A percentile compares a stretch with the other conserved stretches of the same genome.
Conservation (phyloP, 2,329 filamentous ascomycete species). For the Sclerotinia subarctica region DNA sequence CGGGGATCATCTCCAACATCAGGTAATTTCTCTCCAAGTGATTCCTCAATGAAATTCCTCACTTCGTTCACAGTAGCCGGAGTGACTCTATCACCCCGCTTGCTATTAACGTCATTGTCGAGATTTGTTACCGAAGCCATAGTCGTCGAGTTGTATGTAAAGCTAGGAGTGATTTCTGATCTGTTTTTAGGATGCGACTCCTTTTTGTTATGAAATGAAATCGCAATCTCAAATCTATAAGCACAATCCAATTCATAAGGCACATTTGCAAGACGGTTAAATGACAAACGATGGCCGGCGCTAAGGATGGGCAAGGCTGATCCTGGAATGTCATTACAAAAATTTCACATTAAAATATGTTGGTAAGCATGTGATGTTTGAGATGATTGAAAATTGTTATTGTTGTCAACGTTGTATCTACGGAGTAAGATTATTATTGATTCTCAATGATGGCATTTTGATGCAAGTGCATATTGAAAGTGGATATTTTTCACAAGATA, state of each 20-base stretch:
- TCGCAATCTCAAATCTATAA: constrained; percentile 17
- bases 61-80: constrained; percentile 84
- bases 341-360: background rate
- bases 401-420: background rate
- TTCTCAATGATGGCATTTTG: too few species aligned
- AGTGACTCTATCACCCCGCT: constrained; percentile 92
- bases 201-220: constrained; percentile 18
- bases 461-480: constrained; percentile 1
- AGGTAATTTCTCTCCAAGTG: constrained; percentile 70
- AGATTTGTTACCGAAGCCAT: constrained; percentile 95
- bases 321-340: constrained; percentile 1
- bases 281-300: constrained; percentile 16
- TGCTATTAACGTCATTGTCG: constrained; percentile 89
- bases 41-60: constrained; percentile 78
- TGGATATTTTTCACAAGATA: background rate
- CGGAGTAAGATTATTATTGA: too few species aligned
- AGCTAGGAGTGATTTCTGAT: background rate
- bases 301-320: constrained; percentile 17
- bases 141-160: constrained; percentile 10
- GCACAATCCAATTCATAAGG: constrained; percentile 15
- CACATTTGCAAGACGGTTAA: constrained; percentile 9
- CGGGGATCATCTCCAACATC: constrained; percentile 46
- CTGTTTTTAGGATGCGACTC: constrained; percentile 5
- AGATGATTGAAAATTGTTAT: background rate
- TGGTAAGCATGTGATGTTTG: background rate